phyloP scores from a whole-genome alignment of 73 alveolate genomes.

The Stentor roeselii region DNA sequence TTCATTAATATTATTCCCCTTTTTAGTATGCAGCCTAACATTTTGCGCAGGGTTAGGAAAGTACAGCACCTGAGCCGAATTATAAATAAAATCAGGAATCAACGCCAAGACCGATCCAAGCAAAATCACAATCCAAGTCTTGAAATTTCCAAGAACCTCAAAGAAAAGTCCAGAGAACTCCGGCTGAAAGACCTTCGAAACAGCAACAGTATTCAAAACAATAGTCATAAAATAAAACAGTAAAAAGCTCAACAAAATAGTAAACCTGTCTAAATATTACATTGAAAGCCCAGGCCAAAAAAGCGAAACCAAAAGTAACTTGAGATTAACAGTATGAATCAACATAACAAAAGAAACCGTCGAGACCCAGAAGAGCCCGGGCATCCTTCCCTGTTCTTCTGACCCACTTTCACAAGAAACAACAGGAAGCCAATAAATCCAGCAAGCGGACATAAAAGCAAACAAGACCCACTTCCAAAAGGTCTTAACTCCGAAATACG shows the following conservation, averaged over 20 bases:
- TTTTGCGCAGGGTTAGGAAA: slow-evolving; percentile 26
- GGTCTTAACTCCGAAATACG: slow-evolving; percentile 53
- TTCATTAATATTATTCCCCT: too few species aligned
- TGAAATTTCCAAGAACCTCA: slow-evolving; percentile 18
- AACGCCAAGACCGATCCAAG: neutral
- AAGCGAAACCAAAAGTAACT: neutral
- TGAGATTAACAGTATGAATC: neutral
- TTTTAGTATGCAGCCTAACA: too few species aligned
- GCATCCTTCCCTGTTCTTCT: slow-evolving; percentile 4
- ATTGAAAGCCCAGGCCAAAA: slow-evolving; percentile 28
- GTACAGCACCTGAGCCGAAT: neutral
- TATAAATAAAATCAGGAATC: slow-evolving; percentile 12
- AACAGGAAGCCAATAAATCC: slow-evolving; percentile 65
- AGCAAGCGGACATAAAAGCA: slow-evolving; percentile 65
- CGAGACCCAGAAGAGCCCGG: neutral
- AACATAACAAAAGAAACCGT: neutral
- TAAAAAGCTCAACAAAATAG: slow-evolving; percentile 28
- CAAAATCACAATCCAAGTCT: neutral
- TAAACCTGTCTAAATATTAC: slow-evolving; percentile 39
- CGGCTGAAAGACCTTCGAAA: slow-evolving; percentile 50
- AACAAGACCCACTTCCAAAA: slow-evolving; percentile 80
- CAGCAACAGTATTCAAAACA: slow-evolving; percentile 33
- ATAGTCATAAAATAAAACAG: slow-evolving; percentile 42
- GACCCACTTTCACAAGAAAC: slow-evolving; percentile 45
- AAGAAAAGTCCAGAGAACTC: slow-evolving; percentile 36